Base-by-base conservation (phyloP, 768 basidiomycete species). In the Agaricus blazei region DNA sequence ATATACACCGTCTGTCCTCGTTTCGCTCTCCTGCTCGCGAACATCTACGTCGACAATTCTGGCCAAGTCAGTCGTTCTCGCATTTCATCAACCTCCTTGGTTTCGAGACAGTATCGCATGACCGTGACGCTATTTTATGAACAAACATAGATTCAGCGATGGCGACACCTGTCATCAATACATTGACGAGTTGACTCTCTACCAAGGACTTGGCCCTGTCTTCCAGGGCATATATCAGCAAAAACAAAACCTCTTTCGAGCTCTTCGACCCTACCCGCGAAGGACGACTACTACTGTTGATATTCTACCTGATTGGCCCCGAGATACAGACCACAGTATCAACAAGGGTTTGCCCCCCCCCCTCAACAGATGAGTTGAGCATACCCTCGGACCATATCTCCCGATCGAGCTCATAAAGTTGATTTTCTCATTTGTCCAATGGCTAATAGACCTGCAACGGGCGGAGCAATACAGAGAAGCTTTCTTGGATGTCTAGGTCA, bases 141-240 rank as follows among this genome's bases (percentile, higher is more conserved):
- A 78, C 76, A 19, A 19, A 0, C 82, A 80, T 80, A 80, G 79
- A 9, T 59, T 83, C 8, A 65, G 63, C 23, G 67, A 78, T 51
- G 72, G 73, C 2, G 76, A 78, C 54, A 65, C 76, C 1, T 77
- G 76, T 57, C 74, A 78, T 52, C 80, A 84, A 63, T 67, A 75
- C 58, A 65, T 80, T 37, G 77, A 77, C 15, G 59, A 68, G 19
- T 67, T 75, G 12, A 66, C 69, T 2, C 64, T 79, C n/a, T 63
- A 56, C 1, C 46, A 60, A 14, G 75, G 74, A 5, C 65, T 78
- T 29, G 69, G 66, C 36, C 60, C 82, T 38, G 72, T 73, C 38
- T 83, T 79, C 58, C 83, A 82, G 12, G 83, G 83, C 63, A 75
- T 82, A 41, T 83, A 81, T 64, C 82, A 83, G 60, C 70, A 79